These are phyloP conservation scores for Aurifilum marmelostoma DNA, from an alignment of 2,329 filamentous ascomycete genomes.

Conservation along the genomic window DNA sequence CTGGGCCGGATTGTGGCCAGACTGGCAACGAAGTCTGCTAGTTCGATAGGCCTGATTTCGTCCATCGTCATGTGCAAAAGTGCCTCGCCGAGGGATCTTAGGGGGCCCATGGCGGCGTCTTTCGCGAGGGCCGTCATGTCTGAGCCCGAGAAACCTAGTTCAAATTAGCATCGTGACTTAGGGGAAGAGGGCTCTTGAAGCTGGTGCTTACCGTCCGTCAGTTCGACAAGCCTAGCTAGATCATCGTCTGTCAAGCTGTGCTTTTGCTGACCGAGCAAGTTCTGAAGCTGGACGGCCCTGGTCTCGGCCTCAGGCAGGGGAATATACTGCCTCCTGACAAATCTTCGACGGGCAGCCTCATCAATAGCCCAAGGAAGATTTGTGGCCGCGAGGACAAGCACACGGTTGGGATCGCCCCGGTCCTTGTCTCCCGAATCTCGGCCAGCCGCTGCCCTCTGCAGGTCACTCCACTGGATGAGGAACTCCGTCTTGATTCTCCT, in stretches of 20 bases:
- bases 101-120: slow-evolving; percentile 95
- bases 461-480: slow-evolving; percentile 93
- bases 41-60: slow-evolving; percentile 83
- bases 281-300: slow-evolving; percentile 76
- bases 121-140: slow-evolving; percentile 97
- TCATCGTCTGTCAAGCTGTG: slow-evolving; percentile 75
- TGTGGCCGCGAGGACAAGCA: slow-evolving; percentile 91
- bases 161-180: slow-evolving; percentile 20
- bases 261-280: slow-evolving; percentile 83
- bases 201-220: slow-evolving; percentile 76
- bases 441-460: slow-evolving; percentile 89
- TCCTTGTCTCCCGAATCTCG: slow-evolving; percentile 70
- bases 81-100: slow-evolving; percentile 87
- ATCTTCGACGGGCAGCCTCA: slow-evolving; percentile 86
- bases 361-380: slow-evolving; percentile 98
- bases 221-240: slow-evolving; percentile 70
- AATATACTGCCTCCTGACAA: slow-evolving; percentile 94
- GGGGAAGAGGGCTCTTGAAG: background rate
- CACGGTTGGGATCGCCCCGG: slow-evolving; percentile 81
- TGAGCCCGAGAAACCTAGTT: slow-evolving; percentile 88
- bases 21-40: slow-evolving; percentile 83
- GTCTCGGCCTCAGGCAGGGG: slow-evolving; percentile 87
- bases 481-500: slow-evolving; percentile 97
- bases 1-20: slow-evolving; percentile 84
- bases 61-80: slow-evolving; percentile 92